These are phyloP conservation scores for Podosphaera xanthii DNA, from an alignment of 2,329 filamentous ascomycete species.

Conservation along the genomic window DNA sequence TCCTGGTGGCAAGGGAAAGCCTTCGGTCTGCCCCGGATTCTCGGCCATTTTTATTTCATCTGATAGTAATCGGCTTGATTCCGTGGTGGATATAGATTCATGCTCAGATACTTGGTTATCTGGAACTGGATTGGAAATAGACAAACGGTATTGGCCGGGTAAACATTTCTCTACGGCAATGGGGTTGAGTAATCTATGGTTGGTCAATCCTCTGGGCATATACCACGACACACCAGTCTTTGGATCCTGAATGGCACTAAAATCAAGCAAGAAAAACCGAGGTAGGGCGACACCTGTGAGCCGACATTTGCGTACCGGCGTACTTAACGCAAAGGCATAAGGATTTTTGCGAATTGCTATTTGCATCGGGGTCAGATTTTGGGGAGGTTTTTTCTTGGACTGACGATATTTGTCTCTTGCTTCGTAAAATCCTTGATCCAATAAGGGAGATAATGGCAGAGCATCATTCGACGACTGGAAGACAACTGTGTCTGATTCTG, in stretches of 20 bases:
- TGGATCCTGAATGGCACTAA: constrained; percentile 32
- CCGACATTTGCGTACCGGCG: constrained; percentile 32
- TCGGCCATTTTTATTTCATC: neutral
- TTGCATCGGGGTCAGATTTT: constrained; percentile 25
- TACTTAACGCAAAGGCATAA: constrained; percentile 39
- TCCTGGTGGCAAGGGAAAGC: neutral
- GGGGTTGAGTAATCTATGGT: neutral
- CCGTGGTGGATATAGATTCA: neutral
- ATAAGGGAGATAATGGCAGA: constrained; percentile 24
- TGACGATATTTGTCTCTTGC: constrained; percentile 14
- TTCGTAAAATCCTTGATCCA: constrained; percentile 21
- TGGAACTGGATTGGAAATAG: neutral
- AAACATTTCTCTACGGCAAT: neutral
- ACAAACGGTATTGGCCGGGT: neutral
- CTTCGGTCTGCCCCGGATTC: neutral
- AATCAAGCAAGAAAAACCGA: constrained; percentile 37
- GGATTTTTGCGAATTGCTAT: constrained; percentile 35
- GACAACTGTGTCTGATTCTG: neutral
- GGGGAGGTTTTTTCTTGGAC: constrained; percentile 14
- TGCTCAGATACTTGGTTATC: neutral
- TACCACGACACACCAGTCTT: constrained; percentile 29
- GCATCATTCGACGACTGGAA: neutral
- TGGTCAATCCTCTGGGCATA: constrained; percentile 24
- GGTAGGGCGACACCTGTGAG: constrained; percentile 29
- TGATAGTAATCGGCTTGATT: too few species aligned